Evolutionary conservation across 257 asterid species (phyloP).

Genomic region (Solanum chmielewskii): DNA sequence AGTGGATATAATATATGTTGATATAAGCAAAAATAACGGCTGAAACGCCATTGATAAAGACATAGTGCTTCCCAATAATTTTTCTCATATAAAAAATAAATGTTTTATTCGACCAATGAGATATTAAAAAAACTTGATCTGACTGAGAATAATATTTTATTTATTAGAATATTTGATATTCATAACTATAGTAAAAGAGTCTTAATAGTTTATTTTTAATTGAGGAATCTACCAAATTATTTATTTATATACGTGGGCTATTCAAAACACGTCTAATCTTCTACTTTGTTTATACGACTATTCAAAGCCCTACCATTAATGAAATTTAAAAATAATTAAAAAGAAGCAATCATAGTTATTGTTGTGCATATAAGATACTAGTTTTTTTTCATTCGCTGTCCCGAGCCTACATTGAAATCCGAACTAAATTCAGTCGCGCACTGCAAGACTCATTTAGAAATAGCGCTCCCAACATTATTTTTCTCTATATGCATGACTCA

Average conservation of each 20-base stretch:
- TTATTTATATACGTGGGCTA: background rate
- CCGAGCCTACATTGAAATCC: accelerated
- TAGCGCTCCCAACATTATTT: no score
- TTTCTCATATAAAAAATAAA: background rate
- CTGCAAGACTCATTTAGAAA: no score
- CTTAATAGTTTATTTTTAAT: background rate
- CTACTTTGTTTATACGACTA: background rate
- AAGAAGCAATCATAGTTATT: background rate
- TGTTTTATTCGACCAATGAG: background rate
- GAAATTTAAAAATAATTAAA: background rate
- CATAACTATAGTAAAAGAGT: background rate
- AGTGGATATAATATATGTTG: background rate
- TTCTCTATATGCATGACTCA: no score
- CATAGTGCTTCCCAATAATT: background rate
- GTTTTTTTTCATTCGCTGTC: no score
- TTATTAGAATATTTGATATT: background rate
- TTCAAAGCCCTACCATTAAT: background rate
- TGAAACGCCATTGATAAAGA: background rate
- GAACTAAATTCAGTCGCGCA: no score
- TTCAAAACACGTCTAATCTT: background rate
- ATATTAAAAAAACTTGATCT: no score
- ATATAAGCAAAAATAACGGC: background rate
- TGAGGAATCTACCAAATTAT: background rate
- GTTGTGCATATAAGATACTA: background rate
- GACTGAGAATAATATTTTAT: background rate